A percentile compares a stretch with the other conserved stretches of the same genome.
phyloP scores from a whole-genome alignment of 306 rosid genomes.

The Corylus avellana region DNA sequence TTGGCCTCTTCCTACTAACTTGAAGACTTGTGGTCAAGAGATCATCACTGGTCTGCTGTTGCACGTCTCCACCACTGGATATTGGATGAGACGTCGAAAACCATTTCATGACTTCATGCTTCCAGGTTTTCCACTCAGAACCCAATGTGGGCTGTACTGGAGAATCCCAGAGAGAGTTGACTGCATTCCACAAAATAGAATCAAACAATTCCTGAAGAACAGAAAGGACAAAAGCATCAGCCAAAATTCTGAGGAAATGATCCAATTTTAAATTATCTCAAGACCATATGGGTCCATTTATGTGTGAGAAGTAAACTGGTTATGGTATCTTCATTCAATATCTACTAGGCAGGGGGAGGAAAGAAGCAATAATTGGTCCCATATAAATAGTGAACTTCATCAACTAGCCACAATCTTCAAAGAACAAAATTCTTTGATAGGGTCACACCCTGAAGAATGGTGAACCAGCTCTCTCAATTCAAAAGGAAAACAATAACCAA shows the following conservation, averaged over 20 bases:
- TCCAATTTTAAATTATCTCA: slow-evolving; percentile 1
- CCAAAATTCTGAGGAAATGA: slow-evolving; percentile 18
- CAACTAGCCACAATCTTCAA: slow-evolving; percentile 18
- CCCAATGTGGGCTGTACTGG: slow-evolving; percentile 62
- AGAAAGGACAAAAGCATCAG: slow-evolving; percentile 33
- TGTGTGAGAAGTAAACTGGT: slow-evolving; percentile 13
- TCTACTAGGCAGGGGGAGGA: not conserved
- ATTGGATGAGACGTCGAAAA: slow-evolving; percentile 62
- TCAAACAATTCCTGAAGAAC: slow-evolving; percentile 77
- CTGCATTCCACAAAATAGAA: slow-evolving; percentile 78
- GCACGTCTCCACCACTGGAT: slow-evolving; percentile 45
- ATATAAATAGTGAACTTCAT: not conserved
- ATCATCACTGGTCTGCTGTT: slow-evolving; percentile 50
- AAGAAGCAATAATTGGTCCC: not conserved
- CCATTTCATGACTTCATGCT: slow-evolving; percentile 92
- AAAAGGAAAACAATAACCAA: slow-evolving; percentile 4
- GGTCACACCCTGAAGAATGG: slow-evolving; percentile 1
- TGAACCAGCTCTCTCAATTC: slow-evolving; percentile 12
- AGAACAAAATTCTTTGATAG: not conserved
- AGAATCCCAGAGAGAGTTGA: slow-evolving; percentile 64
- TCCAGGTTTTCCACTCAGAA: slow-evolving; percentile 98
- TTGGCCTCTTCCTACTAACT: slow-evolving; percentile 81
- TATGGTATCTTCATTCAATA: not conserved
- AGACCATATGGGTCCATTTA: slow-evolving; percentile 18
- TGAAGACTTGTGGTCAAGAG: slow-evolving; percentile 60